Conservation (phyloP, 208 protist species). For the Trypanosoma brucei region DNA sequence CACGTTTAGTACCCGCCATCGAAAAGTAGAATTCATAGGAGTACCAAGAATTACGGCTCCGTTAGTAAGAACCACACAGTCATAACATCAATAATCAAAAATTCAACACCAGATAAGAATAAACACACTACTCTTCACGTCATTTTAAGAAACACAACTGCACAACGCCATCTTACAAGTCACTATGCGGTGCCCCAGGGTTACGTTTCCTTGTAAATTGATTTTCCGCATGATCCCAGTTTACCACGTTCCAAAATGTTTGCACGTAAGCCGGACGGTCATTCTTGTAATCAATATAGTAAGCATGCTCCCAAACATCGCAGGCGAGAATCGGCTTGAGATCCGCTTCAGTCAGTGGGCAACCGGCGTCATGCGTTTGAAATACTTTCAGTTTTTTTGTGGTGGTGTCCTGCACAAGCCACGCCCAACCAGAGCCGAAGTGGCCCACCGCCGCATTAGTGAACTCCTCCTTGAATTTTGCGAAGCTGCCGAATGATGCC, state of each 20-base stretch:
- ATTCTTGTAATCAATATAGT: slow-evolving; percentile 95
- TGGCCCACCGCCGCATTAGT: slow-evolving; percentile 75
- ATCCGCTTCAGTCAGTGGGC: slow-evolving; percentile 32
- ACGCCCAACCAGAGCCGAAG: slow-evolving; percentile 94
- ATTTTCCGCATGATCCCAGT: slow-evolving; percentile 85
- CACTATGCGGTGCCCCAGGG: not conserved
- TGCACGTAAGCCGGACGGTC: slow-evolving; percentile 89
- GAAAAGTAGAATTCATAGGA: too few relatives aligned
- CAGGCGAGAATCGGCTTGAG: slow-evolving; percentile 82
- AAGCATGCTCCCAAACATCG: slow-evolving; percentile 95
- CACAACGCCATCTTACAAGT: not conserved
- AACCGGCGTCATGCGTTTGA: slow-evolving; percentile 67
- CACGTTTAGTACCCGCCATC: too few relatives aligned
- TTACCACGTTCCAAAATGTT: slow-evolving; percentile 90
- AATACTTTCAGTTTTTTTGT: slow-evolving; percentile 79
- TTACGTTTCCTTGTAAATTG: slow-evolving; percentile 14
- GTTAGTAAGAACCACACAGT: too few relatives aligned
- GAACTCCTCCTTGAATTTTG: slow-evolving; percentile 93
- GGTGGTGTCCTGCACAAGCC: slow-evolving; percentile 87
- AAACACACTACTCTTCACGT: not conserved
- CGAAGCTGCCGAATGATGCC: slow-evolving; percentile 76
- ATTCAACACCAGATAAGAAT: not conserved
- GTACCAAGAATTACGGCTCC: too few relatives aligned
- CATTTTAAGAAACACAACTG: too few relatives aligned
- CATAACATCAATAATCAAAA: too few relatives aligned